These are phyloP conservation scores for Lactarius tabidus DNA, from an alignment of 768 basidiomycete genomes.

Conservation along the genomic window DNA sequence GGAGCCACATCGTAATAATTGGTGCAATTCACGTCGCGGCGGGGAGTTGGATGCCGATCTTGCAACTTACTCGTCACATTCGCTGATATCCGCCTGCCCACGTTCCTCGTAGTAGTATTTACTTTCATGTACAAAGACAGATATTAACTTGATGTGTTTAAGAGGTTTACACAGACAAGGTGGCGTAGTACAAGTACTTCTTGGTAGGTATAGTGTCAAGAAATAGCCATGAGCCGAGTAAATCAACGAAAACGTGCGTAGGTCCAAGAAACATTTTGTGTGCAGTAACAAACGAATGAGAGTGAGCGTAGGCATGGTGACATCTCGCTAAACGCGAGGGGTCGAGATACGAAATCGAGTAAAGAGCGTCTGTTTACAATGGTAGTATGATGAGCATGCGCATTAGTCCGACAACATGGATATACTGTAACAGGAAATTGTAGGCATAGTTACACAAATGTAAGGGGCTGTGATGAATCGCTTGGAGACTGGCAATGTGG, in stretches of 20 bases:
- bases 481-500: not conserved
- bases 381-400: not conserved
- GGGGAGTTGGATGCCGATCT: constrained; percentile 18
- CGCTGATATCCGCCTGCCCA: not conserved
- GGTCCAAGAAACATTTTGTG: not conserved
- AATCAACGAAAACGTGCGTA: not conserved
- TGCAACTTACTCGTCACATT: constrained; percentile 13
- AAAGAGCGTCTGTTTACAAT: constrained; percentile 3
- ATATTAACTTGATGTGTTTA: not conserved
- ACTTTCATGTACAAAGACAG: not conserved
- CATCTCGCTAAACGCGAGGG: too few relatives aligned
- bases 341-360: not conserved
- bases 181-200: not conserved
- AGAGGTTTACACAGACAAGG: not conserved
- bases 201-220: not conserved
- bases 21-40: constrained; percentile 10
- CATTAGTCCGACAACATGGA: not conserved
- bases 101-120: not conserved
- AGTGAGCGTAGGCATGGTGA: not conserved
- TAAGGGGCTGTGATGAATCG: not conserved
- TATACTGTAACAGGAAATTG: not conserved
- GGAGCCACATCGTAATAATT: not conserved
- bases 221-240: constrained; percentile 1
- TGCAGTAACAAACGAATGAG: not conserved
- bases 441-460: not conserved